These are phyloP conservation scores for Geotrichum siamense DNA, from an alignment of 1,139 yeast genomes.

Conservation along the genomic window DNA sequence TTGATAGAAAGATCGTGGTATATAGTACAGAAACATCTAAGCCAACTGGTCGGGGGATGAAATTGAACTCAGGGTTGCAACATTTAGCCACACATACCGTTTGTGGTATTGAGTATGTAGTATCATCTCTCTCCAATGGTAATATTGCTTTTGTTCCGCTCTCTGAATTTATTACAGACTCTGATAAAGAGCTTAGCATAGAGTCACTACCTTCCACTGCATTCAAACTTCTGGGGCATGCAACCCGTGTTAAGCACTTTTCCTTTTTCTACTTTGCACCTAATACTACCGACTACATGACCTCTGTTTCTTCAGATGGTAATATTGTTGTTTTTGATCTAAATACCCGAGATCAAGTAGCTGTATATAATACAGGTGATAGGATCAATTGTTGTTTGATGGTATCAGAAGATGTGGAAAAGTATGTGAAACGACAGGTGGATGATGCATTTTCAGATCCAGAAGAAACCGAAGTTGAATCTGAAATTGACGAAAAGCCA, in stretches of 20 bases:
- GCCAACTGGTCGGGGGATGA: conserved; percentile 42
- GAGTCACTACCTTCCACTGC: conserved; percentile 19
- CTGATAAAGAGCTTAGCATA: conserved; percentile 20
- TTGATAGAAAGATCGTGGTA: conserved; percentile 54
- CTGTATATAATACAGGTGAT: conserved; percentile 90
- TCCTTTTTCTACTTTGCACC: conserved; percentile 45
- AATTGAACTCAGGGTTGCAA: conserved; percentile 57
- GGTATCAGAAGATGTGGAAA: conserved; percentile 74
- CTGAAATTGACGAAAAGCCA: conserved; percentile 38
- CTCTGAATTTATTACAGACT: conserved; percentile 26
- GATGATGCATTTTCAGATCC: conserved; percentile 40
- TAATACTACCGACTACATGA: conserved; percentile 41
- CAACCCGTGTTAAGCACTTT: conserved; percentile 76
- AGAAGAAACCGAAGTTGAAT: conserved; percentile 48
- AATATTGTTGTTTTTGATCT: conserved; percentile 87
- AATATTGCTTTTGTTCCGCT: conserved; percentile 51
- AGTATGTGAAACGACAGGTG: conserved; percentile 47
- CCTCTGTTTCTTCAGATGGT: conserved; percentile 90
- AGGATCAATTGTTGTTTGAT: conserved; percentile 79
- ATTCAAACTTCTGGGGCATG: conserved; percentile 67
- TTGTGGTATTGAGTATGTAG: conserved; percentile 45
- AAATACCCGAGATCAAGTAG: conserved; percentile 62
- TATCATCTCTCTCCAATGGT: conserved; percentile 69
- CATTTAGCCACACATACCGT: conserved; percentile 47
- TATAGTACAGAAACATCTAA: conserved; percentile 62